These are phyloP conservation scores for Cubamyces lactineus DNA, from an alignment of 768 basidiomycete genomes.

Conservation along the genomic window DNA sequence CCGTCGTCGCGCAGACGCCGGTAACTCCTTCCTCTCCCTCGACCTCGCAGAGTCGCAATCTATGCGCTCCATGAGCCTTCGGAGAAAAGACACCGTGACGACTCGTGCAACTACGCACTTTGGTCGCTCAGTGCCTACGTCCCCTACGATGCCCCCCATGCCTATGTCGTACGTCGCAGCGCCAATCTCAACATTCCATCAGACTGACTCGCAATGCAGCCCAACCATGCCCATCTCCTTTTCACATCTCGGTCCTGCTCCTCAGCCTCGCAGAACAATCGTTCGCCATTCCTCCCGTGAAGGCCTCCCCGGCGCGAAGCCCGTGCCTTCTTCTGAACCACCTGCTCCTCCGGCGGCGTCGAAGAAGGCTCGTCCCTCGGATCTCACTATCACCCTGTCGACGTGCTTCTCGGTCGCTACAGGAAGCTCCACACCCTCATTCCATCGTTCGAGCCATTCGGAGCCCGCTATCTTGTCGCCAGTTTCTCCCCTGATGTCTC, in stretches of 20 bases:
- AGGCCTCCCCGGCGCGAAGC: constrained; percentile 63
- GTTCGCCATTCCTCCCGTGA: constrained; percentile 43
- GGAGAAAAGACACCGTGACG: constrained; percentile 38
- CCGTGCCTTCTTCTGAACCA: constrained; percentile 55
- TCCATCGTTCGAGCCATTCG: constrained; percentile 32
- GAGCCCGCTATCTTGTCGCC: constrained; percentile 30
- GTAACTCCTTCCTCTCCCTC: constrained; percentile 67
- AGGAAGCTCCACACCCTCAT: neutral
- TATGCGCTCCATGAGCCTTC: constrained; percentile 43
- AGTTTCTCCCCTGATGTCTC: constrained; percentile 26
- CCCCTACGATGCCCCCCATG: constrained; percentile 11
- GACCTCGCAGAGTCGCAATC: constrained; percentile 63
- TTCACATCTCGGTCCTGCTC: constrained; percentile 16
- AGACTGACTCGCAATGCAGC: constrained; percentile 6
- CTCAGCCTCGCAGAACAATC: constrained; percentile 8
- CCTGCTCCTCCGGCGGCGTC: constrained; percentile 45
- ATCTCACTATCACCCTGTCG: constrained; percentile 31
- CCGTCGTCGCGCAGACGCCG: constrained; percentile 39
- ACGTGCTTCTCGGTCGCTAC: constrained; percentile 22
- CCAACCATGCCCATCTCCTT: constrained; percentile 20
- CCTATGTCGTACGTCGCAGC: constrained; percentile 18
- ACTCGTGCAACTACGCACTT: constrained; percentile 22
- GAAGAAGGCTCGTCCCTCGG: constrained; percentile 27
- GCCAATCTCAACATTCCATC: neutral
- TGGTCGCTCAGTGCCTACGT: constrained; percentile 25